Conservation (phyloP, 441 rosid species). For the Erodium trifolium region DNA sequence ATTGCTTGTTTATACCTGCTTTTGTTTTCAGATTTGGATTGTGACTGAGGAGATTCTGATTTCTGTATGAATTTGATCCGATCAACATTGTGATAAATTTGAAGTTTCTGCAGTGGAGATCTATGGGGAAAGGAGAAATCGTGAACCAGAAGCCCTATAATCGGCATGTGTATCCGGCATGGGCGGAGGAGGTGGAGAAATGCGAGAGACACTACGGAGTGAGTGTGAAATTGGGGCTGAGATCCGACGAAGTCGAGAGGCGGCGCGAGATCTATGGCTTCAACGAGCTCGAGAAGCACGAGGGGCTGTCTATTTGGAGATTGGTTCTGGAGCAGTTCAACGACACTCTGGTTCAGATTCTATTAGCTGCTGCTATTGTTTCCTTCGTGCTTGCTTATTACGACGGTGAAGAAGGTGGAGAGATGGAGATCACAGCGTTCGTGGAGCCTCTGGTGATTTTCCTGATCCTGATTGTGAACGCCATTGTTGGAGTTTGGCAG, state of each 20-base stretch:
- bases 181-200: constrained; percentile 27
- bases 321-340: constrained; percentile 36
- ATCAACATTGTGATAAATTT: neutral
- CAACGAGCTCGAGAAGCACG: constrained; percentile 36
- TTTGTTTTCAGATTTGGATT: neutral
- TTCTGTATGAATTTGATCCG: neutral
- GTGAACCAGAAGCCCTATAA: neutral
- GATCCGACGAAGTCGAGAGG: constrained; percentile 20
- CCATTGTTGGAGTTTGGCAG: constrained; percentile 42
- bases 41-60: neutral
- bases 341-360: constrained; percentile 34
- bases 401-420: constrained; percentile 31
- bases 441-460: constrained; percentile 43
- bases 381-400: constrained; percentile 38
- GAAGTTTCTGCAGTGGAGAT: neutral
- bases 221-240: constrained; percentile 20
- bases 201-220: constrained; percentile 32
- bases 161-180: constrained; percentile 29
- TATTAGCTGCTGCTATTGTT: constrained; percentile 31
- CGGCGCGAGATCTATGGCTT: constrained; percentile 25
- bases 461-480: constrained; percentile 36
- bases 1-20: neutral
- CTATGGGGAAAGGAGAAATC: constrained; percentile 7
- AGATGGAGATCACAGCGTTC: constrained; percentile 38
- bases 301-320: constrained; percentile 29